These are phyloP conservation scores for Trypanosoma platydactyli DNA, from an alignment of 208 protist genomes.

Conservation along the genomic window DNA sequence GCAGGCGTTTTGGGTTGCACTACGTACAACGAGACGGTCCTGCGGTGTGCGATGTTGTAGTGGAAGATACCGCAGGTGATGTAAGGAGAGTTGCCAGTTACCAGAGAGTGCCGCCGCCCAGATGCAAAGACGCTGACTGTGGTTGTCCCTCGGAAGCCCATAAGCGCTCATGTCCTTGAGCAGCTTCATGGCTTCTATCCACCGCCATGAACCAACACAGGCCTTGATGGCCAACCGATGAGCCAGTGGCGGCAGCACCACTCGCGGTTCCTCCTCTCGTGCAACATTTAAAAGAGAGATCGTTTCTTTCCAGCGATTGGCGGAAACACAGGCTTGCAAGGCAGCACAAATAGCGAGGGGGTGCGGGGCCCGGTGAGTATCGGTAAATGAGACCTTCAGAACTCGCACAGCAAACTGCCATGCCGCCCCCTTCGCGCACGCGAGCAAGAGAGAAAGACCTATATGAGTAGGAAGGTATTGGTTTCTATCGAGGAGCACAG, in stretches of 20 bases:
- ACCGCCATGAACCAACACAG: constrained; percentile 53
- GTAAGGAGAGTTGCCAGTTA: constrained; percentile 67
- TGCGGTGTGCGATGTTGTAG: constrained; percentile 48
- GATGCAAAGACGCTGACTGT: constrained; percentile 66
- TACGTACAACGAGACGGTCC: constrained; percentile 70
- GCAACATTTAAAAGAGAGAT: constrained; percentile 39
- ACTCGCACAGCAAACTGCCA: constrained; percentile 56
- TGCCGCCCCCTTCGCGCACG: constrained; percentile 58
- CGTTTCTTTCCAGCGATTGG: constrained; percentile 51
- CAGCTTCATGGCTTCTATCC: constrained; percentile 44
- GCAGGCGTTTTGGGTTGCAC: constrained; percentile 47
- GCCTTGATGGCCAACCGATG: constrained; percentile 69
- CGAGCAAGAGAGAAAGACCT: constrained; percentile 62
- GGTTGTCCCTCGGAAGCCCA: constrained; percentile 73
- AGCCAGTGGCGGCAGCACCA: constrained; percentile 73
- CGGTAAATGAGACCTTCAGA: constrained; percentile 45
- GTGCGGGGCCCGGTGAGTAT: constrained; percentile 59
- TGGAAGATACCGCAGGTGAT: constrained; percentile 52
- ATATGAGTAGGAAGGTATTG: constrained; percentile 49
- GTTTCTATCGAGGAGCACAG: constrained; percentile 44
- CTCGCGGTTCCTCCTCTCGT: constrained; percentile 55
- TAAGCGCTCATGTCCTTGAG: constrained; percentile 60
- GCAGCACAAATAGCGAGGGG: constrained; percentile 69
- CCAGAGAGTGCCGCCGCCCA: constrained; percentile 70
- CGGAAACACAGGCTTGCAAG: constrained; percentile 65